A percentile compares a stretch with the other conserved stretches of the same genome.
These are phyloP conservation scores for Solanum piurae DNA, from an alignment of 257 asterid genomes.

Conservation along the genomic window DNA sequence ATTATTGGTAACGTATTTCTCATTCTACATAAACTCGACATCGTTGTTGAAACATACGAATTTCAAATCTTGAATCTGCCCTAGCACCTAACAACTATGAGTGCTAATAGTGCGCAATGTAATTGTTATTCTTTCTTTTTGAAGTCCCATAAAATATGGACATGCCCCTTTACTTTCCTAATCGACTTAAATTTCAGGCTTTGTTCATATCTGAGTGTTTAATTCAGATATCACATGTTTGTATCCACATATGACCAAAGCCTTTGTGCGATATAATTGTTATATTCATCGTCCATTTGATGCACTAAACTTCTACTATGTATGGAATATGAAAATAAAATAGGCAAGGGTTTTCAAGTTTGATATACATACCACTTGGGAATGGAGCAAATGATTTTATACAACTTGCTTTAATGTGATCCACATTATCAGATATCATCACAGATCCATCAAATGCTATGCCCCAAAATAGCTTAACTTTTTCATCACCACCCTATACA, in stretches of 20 bases:
- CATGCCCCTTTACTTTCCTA: not conserved
- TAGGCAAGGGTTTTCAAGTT: no score
- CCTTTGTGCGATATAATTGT: not conserved
- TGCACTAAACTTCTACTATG: not conserved
- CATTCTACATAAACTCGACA: no score
- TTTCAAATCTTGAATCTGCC: not conserved
- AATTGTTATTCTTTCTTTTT: not conserved
- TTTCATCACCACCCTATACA: slow-evolving; percentile 63
- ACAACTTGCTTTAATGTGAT: slow-evolving; percentile 60
- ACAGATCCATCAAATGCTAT: slow-evolving; percentile 72
- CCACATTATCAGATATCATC: slow-evolving; percentile 72
- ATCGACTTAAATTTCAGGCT: not conserved
- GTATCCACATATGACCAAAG: not conserved
- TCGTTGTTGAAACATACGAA: not conserved
- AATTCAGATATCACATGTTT: not conserved
- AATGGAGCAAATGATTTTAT: slow-evolving; percentile 87
- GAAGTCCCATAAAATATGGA: not conserved
- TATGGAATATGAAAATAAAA: not conserved
- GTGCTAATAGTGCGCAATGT: not conserved
- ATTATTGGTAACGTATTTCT: not conserved
- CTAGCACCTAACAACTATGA: not conserved
- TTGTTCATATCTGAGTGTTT: not conserved
- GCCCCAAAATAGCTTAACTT: slow-evolving; percentile 72
- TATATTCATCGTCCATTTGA: not conserved
- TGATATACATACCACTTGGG: slow-evolving; percentile 48